Evolutionary conservation across 23 red algal genomes (phyloP), one percentile per base, ranked within the genome.

Genomic region (Gracilaria domingensis): DNA sequence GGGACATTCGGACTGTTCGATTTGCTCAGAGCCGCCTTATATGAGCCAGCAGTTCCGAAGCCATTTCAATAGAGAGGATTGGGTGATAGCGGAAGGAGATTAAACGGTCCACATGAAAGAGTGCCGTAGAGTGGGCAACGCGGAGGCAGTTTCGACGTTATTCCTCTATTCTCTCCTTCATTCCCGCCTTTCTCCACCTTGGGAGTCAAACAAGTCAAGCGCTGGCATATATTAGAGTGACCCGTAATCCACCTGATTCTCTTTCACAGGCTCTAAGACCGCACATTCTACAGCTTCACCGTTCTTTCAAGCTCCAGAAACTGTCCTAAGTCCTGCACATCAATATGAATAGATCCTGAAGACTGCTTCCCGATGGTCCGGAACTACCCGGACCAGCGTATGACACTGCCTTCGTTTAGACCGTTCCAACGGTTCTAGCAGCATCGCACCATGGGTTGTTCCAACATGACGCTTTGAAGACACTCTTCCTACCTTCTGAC

Each of bases 51-150:
- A 90, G 47, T 65, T 90, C 86, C 45, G 71, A 61, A 29, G 80
- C 23, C 53, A 32, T 16, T 40, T 79, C 34, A 37, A 44, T 34
- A 21, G 73, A 80, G 56, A 66, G 75, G 16, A n/a, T 34, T 35
- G 86, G 86, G 48, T 81, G 86, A 66, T 90, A 72, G 5, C 79
- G 34, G 7, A 81, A 47, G 24, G 86, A 90, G 39, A 90, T 23
- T 13, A 72, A 53, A 49, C 86, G 47, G 50, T 87, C 64, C 29
- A 87, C 84, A 34, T 87, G 69, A 36, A 87, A 87, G 21, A 90
- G 75, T 33, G 51, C 71, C 44, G 55, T 8, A 24, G 86, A 90
- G 13, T 80, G 71, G 5, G 86, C 86, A 12, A 90, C 75, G n/a
- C n/a, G n/a, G n/a, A n/a, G n/a, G n/a, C n/a, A n/a, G n/a, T n/a